These are phyloP conservation scores for Xylaria castorea DNA, from an alignment of 495 filamentous ascomycete species.

Conservation along the genomic window DNA sequence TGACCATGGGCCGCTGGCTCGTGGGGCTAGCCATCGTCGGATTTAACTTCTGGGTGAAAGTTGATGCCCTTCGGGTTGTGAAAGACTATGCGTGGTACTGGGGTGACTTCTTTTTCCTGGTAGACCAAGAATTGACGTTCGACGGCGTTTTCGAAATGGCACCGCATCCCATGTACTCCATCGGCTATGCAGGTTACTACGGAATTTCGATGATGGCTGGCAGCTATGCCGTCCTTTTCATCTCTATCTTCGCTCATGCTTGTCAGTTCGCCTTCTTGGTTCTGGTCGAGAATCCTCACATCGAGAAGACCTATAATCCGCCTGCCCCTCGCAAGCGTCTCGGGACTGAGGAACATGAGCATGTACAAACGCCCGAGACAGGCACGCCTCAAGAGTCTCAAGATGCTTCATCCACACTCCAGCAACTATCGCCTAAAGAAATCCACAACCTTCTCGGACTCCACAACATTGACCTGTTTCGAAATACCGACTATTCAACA, in stretches of 20 bases:
- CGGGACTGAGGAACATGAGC: constrained; percentile 36
- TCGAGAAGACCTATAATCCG: constrained; percentile 96
- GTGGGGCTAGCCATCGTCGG: constrained; percentile 79
- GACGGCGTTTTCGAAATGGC: constrained; percentile 99
- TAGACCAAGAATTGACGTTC: constrained; percentile 96
- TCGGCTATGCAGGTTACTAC: constrained; percentile 97
- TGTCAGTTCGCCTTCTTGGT: constrained; percentile 92
- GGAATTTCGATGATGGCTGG: constrained; percentile 98
- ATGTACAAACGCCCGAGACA: constrained; percentile 20
- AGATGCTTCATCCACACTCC: constrained; percentile 7
- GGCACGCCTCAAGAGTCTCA: constrained; percentile 13
- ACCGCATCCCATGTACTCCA: constrained; percentile 98
- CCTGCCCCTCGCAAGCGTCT: constrained; percentile 72
- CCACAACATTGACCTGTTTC: constrained; percentile 84
- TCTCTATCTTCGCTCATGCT: constrained; percentile 93
- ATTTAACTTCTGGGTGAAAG: constrained; percentile 99
- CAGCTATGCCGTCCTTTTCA: constrained; percentile 95
- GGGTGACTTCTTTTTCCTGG: constrained; percentile 99
- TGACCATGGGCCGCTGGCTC: constrained; percentile 80
- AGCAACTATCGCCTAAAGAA: constrained; percentile 59
- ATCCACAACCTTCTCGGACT: constrained; percentile 83
- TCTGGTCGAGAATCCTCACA: constrained; percentile 93
- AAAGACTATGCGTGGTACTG: constrained; percentile 99
- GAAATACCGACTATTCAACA: constrained; percentile 81
- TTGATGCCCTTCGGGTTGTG: constrained; percentile 97